These are phyloP conservation scores for Taphrina deformans DNA, from an alignment of 1,139 yeast species.

Conservation along the genomic window DNA sequence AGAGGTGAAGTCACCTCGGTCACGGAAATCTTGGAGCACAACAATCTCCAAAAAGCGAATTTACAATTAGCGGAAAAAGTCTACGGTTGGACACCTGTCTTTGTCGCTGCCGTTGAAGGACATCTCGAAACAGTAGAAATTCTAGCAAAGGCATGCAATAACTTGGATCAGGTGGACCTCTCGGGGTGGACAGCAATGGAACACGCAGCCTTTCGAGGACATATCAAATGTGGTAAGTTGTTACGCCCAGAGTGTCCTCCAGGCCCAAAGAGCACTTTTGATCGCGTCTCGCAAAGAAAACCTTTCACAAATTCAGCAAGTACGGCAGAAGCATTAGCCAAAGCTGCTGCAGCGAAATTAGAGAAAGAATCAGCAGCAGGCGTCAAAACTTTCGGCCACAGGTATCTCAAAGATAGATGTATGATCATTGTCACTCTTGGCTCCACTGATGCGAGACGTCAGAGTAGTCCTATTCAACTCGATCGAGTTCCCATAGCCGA, in stretches of 20 bases:
- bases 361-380: constrained; percentile 37
- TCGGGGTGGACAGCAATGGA: constrained; percentile 98
- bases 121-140: constrained; percentile 57
- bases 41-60: constrained; percentile 57
- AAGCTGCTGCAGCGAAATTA: constrained; percentile 7
- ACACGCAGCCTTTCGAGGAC: constrained; percentile 91
- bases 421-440: constrained; percentile 79
- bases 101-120: constrained; percentile 90
- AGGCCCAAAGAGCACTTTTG: constrained; percentile 28
- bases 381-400: constrained; percentile 82
- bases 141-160: constrained; percentile 57
- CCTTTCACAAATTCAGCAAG: constrained; percentile 13
- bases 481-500: constrained; percentile 72
- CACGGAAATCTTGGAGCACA: constrained; percentile 52
- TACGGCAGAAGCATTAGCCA: constrained; percentile 7
- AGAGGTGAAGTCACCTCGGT: constrained; percentile 59
- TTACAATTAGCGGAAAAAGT: constrained; percentile 73
- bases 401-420: constrained; percentile 64
- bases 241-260: constrained; percentile 47
- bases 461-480: constrained; percentile 63
- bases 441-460: constrained; percentile 72
- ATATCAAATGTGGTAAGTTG: constrained; percentile 67
- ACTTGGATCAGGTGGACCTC: constrained; percentile 63
- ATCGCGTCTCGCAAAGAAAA: not conserved
- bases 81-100: constrained; percentile 95